phyloP scores from a whole-genome alignment of 1,284 basidiomycete species.

The Puccinia polysora region DNA sequence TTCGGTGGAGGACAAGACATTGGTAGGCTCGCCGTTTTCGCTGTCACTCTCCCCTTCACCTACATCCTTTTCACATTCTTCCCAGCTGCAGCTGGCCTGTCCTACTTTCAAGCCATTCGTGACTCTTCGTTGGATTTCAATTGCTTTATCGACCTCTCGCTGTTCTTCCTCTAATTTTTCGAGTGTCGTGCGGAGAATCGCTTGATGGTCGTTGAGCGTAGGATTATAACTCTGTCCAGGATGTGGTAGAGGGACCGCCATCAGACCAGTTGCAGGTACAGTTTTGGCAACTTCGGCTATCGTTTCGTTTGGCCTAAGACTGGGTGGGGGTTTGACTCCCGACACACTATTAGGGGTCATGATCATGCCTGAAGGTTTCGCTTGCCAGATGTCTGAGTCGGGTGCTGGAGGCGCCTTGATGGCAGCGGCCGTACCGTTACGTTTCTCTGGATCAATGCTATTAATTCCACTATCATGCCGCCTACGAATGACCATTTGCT shows the following conservation, averaged over 20 bases:
- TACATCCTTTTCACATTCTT: conserved; percentile 6
- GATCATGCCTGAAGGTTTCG: too few species aligned
- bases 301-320: background rate
- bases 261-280: background rate
- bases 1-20: too few species aligned
- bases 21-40: too few species aligned
- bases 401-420: background rate
- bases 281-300: background rate
- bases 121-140: background rate
- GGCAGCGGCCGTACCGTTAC: conserved; percentile 4
- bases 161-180: background rate
- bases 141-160: background rate
- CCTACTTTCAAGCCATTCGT: background rate
- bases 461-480: background rate
- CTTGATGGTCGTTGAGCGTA: conserved; percentile 21
- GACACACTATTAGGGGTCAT: background rate
- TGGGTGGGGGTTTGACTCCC: background rate
- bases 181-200: background rate
- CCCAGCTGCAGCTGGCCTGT: background rate
- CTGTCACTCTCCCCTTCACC: conserved; percentile 3
- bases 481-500: conserved; percentile 1
- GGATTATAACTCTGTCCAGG: conserved; percentile 26
- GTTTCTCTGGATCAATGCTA: conserved; percentile 2
- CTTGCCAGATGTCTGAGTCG: background rate
- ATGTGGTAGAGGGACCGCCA: background rate